A percentile compares a stretch with the other conserved stretches of the same genome.
phyloP scores from a whole-genome alignment of 1,284 basidiomycete species.

The Fomitiporia mediterranea region DNA sequence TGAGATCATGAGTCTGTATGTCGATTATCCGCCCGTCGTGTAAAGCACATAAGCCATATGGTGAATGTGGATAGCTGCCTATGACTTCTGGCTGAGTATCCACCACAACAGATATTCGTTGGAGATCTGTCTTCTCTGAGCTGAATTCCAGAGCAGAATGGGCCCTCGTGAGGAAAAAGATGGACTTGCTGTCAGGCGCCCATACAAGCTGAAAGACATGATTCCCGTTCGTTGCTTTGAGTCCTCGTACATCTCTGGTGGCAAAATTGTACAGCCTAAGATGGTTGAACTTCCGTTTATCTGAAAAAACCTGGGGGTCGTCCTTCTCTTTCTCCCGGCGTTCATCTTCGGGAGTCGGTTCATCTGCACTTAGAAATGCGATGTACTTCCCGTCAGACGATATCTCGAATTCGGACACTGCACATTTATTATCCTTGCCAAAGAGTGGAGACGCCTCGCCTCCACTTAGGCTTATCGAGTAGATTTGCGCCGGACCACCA shows the following conservation, averaged over 20 bases:
- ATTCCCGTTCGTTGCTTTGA: slow-evolving; percentile 10
- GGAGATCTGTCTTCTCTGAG: slow-evolving; percentile 2
- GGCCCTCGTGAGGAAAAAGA: slow-evolving; percentile 2
- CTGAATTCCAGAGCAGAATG: slow-evolving; percentile 9
- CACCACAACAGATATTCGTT: not conserved
- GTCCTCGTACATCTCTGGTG: slow-evolving; percentile 16
- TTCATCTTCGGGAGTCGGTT: slow-evolving; percentile 22
- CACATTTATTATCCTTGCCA: slow-evolving; percentile 15
- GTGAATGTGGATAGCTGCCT: slow-evolving; percentile 1
- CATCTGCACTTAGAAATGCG: slow-evolving; percentile 21
- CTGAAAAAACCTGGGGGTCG: slow-evolving; percentile 21
- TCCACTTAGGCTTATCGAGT: slow-evolving; percentile 14
- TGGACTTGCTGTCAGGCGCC: slow-evolving; percentile 21
- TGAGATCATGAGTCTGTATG: slow-evolving; percentile 15
- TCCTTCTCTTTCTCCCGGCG: slow-evolving; percentile 21
- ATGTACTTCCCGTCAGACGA: slow-evolving; percentile 23
- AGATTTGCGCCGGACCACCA: slow-evolving; percentile 22
- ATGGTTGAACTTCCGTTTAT: slow-evolving; percentile 15
- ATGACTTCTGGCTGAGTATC: not conserved
- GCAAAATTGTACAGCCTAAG: slow-evolving; percentile 18
- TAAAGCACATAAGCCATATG: not conserved
- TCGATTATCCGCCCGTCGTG: slow-evolving; percentile 6
- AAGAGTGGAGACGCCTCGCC: slow-evolving; percentile 18
- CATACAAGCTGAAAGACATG: slow-evolving; percentile 18
- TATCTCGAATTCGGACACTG: slow-evolving; percentile 15